Percentiles rank a stretch among this genome's conserved stretches.
Evolutionary conservation across 768 basidiomycete species (phyloP).

Genomic region (Kwoniella heveanensis): DNA sequence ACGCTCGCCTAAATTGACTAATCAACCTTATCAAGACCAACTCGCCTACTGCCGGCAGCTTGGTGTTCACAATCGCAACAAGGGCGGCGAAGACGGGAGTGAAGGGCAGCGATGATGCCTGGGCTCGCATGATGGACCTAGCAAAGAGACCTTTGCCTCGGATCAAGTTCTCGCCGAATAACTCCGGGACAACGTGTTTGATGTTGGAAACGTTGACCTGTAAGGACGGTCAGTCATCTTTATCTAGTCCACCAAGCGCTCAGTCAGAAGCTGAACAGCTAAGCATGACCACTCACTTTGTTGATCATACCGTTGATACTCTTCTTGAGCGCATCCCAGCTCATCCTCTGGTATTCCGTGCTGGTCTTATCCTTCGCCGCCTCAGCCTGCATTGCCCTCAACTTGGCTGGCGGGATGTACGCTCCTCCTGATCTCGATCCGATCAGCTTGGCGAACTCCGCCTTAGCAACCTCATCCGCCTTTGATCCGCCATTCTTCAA

Average conservation of each 20-base stretch:
- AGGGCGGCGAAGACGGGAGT: conserved; percentile 95
- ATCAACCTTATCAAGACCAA: conserved; percentile 82
- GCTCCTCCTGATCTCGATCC: conserved; percentile 85
- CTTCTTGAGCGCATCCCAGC: conserved; percentile 97
- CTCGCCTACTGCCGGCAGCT: conserved; percentile 94
- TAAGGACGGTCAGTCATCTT: too few relatives aligned
- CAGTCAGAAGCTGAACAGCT: too few relatives aligned
- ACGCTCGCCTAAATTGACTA: conserved; percentile 90
- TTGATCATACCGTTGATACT: conserved; percentile 99
- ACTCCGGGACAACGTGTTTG: conserved; percentile 85
- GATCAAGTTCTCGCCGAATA: conserved; percentile 91
- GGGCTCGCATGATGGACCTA: conserved; percentile 96
- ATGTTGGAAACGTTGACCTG: conserved; percentile 90
- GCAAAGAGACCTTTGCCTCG: conserved; percentile 90
- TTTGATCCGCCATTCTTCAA: conserved; percentile 49
- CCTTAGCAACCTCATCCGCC: conserved; percentile 65
- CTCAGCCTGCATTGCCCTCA: conserved; percentile 84
- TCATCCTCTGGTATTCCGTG: conserved; percentile 86
- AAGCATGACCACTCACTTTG: too few relatives aligned
- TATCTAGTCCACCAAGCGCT: too few relatives aligned
- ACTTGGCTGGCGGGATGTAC: conserved; percentile 91
- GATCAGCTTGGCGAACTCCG: conserved; percentile 85
- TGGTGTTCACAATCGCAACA: conserved; percentile 93
- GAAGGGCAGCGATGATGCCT: conserved; percentile 93
- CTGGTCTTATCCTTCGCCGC: conserved; percentile 79